Evolutionary conservation across 352 stramenopile species (phyloP), one percentile per base, ranked within the genome.

Genomic region (Pythium utonaiense): DNA sequence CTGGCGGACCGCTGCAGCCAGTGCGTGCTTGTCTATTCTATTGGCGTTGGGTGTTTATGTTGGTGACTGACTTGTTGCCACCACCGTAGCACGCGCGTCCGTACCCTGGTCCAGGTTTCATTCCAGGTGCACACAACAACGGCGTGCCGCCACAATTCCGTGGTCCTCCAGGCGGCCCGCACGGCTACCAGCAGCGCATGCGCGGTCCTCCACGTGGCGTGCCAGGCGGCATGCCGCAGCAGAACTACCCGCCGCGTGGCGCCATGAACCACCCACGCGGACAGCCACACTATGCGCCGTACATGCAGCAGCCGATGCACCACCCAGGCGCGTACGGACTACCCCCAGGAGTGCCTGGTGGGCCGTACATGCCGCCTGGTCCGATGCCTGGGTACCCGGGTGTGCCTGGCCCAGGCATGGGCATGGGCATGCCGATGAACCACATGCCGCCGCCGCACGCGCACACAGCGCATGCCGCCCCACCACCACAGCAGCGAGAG

Each of bases 401-500:
- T 33, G 48, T 14, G 10, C 48, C 48, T 41, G 28, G 41, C n/a
- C 59, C 42, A 14, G 57, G 57, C 10, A 53, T 61, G 36, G 57
- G 57, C 16, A 70, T 66, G 63, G 63, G 63, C 36, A 57, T 60
- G 51, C 28, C 40, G 21, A 66, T 66, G 41, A 66, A 66, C 44
- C 55, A 69, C 51, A 69, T 69, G 55, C 40, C 49, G 5, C 62
- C 62, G 9, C 55, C 56, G 2, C 55, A 56, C 21, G 53, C 56
- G 3, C 56, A 69, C 44, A 61, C 62, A 2, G 44, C 55, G 9
- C 55, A 64, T 42, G 50, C 48, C 1, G 33, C 49, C 21, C 58
- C 64, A 10, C 58, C 59, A 14, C 58, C 59, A 9, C 64, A 67
- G 44, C 54, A 66, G 50, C 70, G 70, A 13, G 70, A 78, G 51